Evolutionary conservation across 1,139 yeast species (phyloP).

Genomic region (Yamadazyma aaseri): DNA sequence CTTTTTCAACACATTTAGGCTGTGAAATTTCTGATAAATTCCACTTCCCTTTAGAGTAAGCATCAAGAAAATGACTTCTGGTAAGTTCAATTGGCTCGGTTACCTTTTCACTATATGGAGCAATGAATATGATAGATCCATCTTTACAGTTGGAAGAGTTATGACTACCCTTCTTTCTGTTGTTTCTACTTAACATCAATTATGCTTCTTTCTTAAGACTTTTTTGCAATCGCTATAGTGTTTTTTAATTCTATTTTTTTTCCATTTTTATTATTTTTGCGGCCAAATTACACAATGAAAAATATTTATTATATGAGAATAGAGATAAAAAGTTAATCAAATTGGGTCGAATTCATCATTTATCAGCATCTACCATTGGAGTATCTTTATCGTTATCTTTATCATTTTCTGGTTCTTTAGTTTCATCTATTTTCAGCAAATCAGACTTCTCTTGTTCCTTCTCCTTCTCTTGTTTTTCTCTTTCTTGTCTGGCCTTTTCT

Average conservation of each 20-base stretch:
- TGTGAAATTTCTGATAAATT: constrained; percentile 55
- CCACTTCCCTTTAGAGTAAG: constrained; percentile 57
- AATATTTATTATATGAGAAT: no score
- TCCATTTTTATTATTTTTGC: constrained; percentile 3
- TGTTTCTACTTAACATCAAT: constrained; percentile 10
- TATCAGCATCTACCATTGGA: constrained; percentile 10
- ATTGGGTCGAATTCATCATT: no score
- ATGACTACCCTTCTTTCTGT: constrained; percentile 2
- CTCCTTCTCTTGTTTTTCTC: constrained; percentile 46
- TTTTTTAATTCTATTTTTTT: not conserved
- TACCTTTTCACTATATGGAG: constrained; percentile 22
- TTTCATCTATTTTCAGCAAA: constrained; percentile 38
- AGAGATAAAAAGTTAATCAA: no score
- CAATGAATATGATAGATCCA: constrained; percentile 14
- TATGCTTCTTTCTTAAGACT: not conserved
- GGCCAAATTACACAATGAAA: not conserved
- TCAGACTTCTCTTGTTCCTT: constrained; percentile 24
- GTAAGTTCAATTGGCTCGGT: constrained; percentile 41
- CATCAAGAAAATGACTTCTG: constrained; percentile 60
- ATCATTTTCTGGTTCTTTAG: constrained; percentile 19
- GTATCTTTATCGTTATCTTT: constrained; percentile 16
- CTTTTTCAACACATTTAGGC: constrained; percentile 51
- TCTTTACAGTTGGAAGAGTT: not conserved
- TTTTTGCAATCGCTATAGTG: not conserved
- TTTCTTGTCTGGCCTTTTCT: constrained; percentile 74